phyloP scores from a whole-genome alignment of 768 basidiomycete species.

The Hygrocybe punicea region DNA sequence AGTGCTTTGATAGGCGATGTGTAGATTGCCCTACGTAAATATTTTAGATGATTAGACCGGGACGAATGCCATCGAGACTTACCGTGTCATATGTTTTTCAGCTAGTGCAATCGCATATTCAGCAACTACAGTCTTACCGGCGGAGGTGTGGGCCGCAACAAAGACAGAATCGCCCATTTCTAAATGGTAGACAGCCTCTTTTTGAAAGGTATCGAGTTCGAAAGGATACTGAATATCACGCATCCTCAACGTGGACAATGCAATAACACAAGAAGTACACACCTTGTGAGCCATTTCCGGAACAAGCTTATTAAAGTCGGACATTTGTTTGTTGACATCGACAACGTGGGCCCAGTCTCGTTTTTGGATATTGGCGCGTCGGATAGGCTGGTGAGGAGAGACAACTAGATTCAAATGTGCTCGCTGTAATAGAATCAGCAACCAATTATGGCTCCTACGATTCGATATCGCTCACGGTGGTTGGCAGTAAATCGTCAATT shows the following conservation, averaged over 20 bases:
- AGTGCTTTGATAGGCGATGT: constrained; percentile 98
- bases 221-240: constrained; percentile 78
- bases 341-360: constrained; percentile 98
- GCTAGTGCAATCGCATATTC: constrained; percentile 98
- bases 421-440: constrained; percentile 37
- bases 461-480: constrained; percentile 37
- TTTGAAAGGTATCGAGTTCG: constrained; percentile 97
- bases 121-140: constrained; percentile 98
- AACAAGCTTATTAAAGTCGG: constrained; percentile 87
- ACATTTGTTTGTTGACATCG: constrained; percentile 84
- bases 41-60: neutral
- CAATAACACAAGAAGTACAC: constrained; percentile 7
- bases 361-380: constrained; percentile 57
- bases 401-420: constrained; percentile 56
- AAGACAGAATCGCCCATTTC: constrained; percentile 98
- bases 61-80: constrained; percentile 11
- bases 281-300: constrained; percentile 96
- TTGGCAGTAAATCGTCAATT: constrained; percentile 78
- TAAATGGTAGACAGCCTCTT: constrained; percentile 95
- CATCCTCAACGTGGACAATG: neutral
- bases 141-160: constrained; percentile 99
- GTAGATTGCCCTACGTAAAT: constrained; percentile 77
- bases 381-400: constrained; percentile 38
- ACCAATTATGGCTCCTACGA: neutral
- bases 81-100: constrained; percentile 99